Evolutionary conservation across 2,329 filamentous ascomycete genomes (phyloP).

Genomic region (Monosporascus ibericus): DNA sequence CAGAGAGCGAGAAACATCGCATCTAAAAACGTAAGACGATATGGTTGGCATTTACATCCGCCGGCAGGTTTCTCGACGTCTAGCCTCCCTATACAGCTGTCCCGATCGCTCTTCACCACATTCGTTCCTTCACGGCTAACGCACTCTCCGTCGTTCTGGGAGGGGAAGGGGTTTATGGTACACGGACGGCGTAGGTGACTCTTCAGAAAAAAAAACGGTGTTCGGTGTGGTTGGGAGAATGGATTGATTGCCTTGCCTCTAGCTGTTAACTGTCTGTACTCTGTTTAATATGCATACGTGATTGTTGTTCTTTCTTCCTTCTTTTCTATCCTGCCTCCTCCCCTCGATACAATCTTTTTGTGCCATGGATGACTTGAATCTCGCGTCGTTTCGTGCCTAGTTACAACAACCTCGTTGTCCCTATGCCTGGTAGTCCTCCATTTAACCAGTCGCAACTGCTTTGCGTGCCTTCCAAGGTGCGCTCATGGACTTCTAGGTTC

Average conservation of each 20-base stretch:
- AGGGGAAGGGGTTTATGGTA: conserved; percentile 14
- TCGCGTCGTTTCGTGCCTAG: no score
- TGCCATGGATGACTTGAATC: background rate
- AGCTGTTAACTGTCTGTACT: conserved; percentile 10
- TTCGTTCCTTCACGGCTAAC: conserved; percentile 12
- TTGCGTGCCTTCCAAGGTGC: no score
- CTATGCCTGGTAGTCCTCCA: no score
- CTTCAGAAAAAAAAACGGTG: conserved; percentile 11
- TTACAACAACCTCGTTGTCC: no score
- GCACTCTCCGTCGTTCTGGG: conserved; percentile 7
- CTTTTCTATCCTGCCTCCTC: background rate
- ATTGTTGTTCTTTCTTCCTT: background rate
- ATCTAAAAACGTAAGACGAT: conserved; percentile 17
- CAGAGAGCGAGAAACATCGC: conserved; percentile 26
- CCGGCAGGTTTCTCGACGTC: conserved; percentile 7
- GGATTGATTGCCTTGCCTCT: conserved; percentile 7
- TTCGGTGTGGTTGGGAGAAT: conserved; percentile 10
- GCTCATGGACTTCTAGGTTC: no score
- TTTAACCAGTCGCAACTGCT: no score
- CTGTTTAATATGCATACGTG: conserved; percentile 13
- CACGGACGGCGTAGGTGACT: conserved; percentile 19
- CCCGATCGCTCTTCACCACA: conserved; percentile 8
- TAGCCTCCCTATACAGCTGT: conserved; percentile 3
- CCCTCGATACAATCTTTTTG: background rate
- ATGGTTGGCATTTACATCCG: conserved; percentile 10